Conservation (phyloP, 495 filamentous ascomycete genomes). For the Aspergillus carlsbadensis region DNA sequence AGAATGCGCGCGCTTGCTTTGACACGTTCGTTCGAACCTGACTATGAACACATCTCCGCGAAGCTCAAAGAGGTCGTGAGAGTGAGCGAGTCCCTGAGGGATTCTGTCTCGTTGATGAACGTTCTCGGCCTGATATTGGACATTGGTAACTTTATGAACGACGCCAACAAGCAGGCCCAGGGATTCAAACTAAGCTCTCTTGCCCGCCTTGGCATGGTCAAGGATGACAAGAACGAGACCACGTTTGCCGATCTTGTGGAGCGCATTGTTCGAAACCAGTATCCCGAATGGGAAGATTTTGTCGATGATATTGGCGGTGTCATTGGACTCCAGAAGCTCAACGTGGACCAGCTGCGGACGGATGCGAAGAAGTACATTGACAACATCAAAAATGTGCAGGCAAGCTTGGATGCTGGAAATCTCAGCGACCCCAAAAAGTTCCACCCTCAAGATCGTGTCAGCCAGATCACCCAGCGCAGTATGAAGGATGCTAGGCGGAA, state of each 20-base stretch:
- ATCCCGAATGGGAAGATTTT: constrained; percentile 93
- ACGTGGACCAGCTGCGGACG: constrained; percentile 83
- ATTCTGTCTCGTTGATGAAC: constrained; percentile 90
- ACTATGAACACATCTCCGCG: constrained; percentile 86
- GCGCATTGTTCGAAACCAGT: constrained; percentile 92
- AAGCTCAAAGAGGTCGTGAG: constrained; percentile 79
- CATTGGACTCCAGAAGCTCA: constrained; percentile 83
- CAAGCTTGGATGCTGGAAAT: constrained; percentile 88
- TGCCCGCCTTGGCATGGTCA: constrained; percentile 93
- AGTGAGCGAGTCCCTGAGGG: constrained; percentile 84
- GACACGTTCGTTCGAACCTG: constrained; percentile 79
- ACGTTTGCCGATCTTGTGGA: constrained; percentile 97
- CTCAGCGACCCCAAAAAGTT: constrained; percentile 96
- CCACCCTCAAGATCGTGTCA: constrained; percentile 93
- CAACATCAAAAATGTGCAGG: constrained; percentile 91
- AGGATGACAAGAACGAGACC: constrained; percentile 97
- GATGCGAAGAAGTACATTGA: constrained; percentile 95
- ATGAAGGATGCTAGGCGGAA: constrained; percentile 98
- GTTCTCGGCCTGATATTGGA: constrained; percentile 94
- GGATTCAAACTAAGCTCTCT: constrained; percentile 97
- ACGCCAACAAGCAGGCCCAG: constrained; percentile 94
- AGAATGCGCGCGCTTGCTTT: constrained; percentile 87
- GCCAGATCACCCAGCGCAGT: constrained; percentile 82
- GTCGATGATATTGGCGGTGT: constrained; percentile 82
- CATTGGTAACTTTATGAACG: constrained; percentile 99